These are phyloP conservation scores for Globisporangium camurandrum DNA, from an alignment of 352 stramenopile species.

Conservation along the genomic window DNA sequence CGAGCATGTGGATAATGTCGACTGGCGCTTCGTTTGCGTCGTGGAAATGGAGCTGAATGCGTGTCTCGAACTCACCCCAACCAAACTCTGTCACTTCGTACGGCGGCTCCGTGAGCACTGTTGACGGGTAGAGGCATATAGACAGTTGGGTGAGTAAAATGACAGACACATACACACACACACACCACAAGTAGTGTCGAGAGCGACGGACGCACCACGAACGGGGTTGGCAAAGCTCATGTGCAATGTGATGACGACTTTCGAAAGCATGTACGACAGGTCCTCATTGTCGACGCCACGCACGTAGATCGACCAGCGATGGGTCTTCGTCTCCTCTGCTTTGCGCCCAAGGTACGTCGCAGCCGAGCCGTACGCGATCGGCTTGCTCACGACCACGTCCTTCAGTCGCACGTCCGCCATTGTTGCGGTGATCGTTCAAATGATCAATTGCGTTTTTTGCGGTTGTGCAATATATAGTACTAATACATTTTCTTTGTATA, in stretches of 20 bases:
- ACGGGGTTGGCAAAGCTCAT: slow-evolving; percentile 93
- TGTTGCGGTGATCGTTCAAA: too few species aligned
- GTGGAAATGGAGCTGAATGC: slow-evolving; percentile 95
- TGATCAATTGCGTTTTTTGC: neutral
- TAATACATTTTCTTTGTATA: too few species aligned
- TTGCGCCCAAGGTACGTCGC: slow-evolving; percentile 91
- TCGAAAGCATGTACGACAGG: slow-evolving; percentile 91
- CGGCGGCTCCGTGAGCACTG: slow-evolving; percentile 91
- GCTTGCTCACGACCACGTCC: slow-evolving; percentile 84
- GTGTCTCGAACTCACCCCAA: slow-evolving; percentile 97
- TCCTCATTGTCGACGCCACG: slow-evolving; percentile 91
- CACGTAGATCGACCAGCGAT: slow-evolving; percentile 94
- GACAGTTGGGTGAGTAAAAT: neutral
- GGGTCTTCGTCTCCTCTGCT: slow-evolving; percentile 91
- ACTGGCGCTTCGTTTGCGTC: slow-evolving; percentile 89
- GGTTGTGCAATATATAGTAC: neutral
- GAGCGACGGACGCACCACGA: slow-evolving; percentile 32
- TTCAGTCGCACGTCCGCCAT: slow-evolving; percentile 76
- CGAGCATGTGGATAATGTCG: slow-evolving; percentile 86
- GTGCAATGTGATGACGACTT: slow-evolving; percentile 97
- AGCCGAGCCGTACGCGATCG: slow-evolving; percentile 93
- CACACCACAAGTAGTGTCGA: neutral
- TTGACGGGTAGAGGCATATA: neutral
- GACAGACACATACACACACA: neutral
- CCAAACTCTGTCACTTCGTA: slow-evolving; percentile 96